Evolutionary conservation across 768 basidiomycete species (phyloP).

Genomic region (Mycena polygramma): DNA sequence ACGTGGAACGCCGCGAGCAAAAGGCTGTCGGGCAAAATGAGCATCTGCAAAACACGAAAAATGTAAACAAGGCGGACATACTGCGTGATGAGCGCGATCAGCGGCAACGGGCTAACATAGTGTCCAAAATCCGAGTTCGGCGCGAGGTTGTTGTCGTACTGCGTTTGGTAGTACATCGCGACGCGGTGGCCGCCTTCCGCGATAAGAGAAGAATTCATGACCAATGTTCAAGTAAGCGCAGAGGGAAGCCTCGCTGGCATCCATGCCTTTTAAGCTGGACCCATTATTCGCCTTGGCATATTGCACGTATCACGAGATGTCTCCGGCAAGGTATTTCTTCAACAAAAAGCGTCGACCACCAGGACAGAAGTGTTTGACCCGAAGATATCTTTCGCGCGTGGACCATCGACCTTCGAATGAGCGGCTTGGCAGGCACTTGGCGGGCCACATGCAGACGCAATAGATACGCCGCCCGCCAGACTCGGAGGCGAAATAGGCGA

Average conservation of each 20-base stretch:
- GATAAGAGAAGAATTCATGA: conserved; percentile 30
- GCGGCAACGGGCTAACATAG: conserved; percentile 40
- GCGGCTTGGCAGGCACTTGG: conserved; percentile 10
- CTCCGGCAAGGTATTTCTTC: neutral
- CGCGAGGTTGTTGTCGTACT: conserved; percentile 34
- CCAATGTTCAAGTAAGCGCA: neutral
- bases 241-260: neutral
- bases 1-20: conserved; percentile 46
- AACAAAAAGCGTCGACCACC: neutral
- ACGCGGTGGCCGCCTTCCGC: conserved; percentile 38
- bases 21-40: conserved; percentile 20
- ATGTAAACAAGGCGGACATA: neutral
- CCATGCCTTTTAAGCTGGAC: conserved; percentile 17
- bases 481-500: neutral
- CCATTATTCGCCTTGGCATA: conserved; percentile 11
- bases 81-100: conserved; percentile 42
- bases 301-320: conserved; percentile 23
- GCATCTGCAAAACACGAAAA: neutral
- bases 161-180: conserved; percentile 43
- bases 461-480: neutral
- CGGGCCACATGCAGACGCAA: neutral
- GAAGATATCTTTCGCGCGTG: conserved; percentile 19
- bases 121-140: conserved; percentile 37
- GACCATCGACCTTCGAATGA: conserved; percentile 17
- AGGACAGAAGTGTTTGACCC: neutral